A percentile compares a stretch with the other conserved stretches of the same genome.
phyloP scores from a whole-genome alignment of 1,139 yeast genomes.

The Kodamaea fungicola region DNA sequence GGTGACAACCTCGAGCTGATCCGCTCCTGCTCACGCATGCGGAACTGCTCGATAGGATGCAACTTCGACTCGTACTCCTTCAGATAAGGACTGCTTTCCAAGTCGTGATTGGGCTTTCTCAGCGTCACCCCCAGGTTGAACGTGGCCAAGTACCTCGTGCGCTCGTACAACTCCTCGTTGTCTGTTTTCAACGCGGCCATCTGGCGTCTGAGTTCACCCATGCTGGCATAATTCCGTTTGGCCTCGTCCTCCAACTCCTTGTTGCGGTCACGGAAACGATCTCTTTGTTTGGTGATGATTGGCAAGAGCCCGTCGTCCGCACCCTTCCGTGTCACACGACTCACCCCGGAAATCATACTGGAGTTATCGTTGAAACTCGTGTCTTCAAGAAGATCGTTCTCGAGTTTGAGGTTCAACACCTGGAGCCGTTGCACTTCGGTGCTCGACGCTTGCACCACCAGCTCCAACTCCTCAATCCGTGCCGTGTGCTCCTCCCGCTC shows the following conservation, averaged over 20 bases:
- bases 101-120: slow-evolving; percentile 32
- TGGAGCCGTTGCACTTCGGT: slow-evolving; percentile 34
- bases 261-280: slow-evolving; percentile 78
- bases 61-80: slow-evolving; percentile 71
- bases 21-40: slow-evolving; percentile 74
- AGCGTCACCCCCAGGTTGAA: slow-evolving; percentile 24
- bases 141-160: slow-evolving; percentile 71
- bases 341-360: slow-evolving; percentile 63
- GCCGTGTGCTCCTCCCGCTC: slow-evolving; percentile 39
- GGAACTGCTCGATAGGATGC: slow-evolving; percentile 82
- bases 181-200: slow-evolving; percentile 64
- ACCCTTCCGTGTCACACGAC: slow-evolving; percentile 36
- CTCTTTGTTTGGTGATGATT: slow-evolving; percentile 91
- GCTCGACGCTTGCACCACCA: slow-evolving; percentile 31
- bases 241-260: slow-evolving; percentile 81
- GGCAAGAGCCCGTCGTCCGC: slow-evolving; percentile 64
- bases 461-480: slow-evolving; percentile 40
- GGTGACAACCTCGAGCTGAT: slow-evolving; percentile 73
- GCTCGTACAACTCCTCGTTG: slow-evolving; percentile 76
- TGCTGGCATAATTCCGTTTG: slow-evolving; percentile 52
- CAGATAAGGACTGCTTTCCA: slow-evolving; percentile 57
- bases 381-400: slow-evolving; percentile 60
- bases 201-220: slow-evolving; percentile 63
- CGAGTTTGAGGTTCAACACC: slow-evolving; percentile 57
- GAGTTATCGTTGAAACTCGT: slow-evolving; percentile 57